These are phyloP conservation scores for Aphanomyces invadans DNA, from an alignment of 352 stramenopile genomes.

Conservation along the genomic window DNA sequence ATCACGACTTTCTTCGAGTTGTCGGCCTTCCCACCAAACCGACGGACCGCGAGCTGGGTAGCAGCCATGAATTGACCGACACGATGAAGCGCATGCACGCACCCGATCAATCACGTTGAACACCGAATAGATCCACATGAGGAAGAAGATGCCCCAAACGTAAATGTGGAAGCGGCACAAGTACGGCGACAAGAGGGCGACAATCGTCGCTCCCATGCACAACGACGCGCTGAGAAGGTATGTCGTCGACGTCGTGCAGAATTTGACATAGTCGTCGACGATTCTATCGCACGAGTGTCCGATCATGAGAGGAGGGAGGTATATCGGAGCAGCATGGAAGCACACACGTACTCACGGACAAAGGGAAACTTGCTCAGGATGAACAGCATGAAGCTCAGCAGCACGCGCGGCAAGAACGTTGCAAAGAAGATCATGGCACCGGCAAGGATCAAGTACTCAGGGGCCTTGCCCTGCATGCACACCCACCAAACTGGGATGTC, in stretches of 20 bases:
- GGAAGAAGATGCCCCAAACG: slow-evolving; percentile 85
- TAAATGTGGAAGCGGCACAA: slow-evolving; percentile 72
- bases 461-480: slow-evolving; percentile 25
- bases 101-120: slow-evolving; percentile 85
- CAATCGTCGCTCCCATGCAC: slow-evolving; percentile 46
- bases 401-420: slow-evolving; percentile 76
- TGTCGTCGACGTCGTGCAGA: slow-evolving; percentile 67
- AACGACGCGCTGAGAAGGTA: slow-evolving; percentile 79
- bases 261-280: slow-evolving; percentile 71
- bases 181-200: slow-evolving; percentile 52
- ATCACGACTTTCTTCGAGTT: slow-evolving; percentile 85
- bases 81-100: slow-evolving; percentile 21
- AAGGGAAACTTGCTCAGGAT: slow-evolving; percentile 81
- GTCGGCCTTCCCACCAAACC: slow-evolving; percentile 78
- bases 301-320: neutral
- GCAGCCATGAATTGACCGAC: neutral
- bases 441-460: slow-evolving; percentile 42
- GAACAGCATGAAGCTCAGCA: slow-evolving; percentile 78
- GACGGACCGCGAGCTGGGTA: slow-evolving; percentile 54
- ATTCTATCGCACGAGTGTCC: slow-evolving; percentile 33
- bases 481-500: slow-evolving; percentile 58
- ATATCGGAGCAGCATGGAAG: neutral
- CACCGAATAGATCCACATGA: slow-evolving; percentile 83
- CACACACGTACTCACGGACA: slow-evolving; percentile 54
- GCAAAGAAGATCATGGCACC: slow-evolving; percentile 80